phyloP scores from a whole-genome alignment of 192 early-diverging fungal species.

The Backusella luteola region DNA sequence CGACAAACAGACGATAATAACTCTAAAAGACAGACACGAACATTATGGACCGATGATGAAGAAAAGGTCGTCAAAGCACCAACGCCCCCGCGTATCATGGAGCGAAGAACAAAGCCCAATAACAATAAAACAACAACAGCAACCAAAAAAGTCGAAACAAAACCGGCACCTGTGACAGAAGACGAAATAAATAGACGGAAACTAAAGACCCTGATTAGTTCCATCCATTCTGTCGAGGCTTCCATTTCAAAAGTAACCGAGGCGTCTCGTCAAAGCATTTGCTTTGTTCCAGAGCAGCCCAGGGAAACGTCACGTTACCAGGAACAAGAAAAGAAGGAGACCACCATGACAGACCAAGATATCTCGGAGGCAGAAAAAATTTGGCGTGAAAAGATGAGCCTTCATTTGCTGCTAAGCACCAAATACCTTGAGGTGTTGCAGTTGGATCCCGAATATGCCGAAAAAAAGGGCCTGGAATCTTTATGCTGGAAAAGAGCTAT shows the following conservation, averaged over 20 bases:
- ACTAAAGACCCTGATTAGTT: not conserved
- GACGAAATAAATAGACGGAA: not conserved
- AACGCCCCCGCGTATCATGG: not conserved
- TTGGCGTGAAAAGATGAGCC: conserved; percentile 35
- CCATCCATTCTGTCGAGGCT: not conserved
- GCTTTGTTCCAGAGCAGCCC: not conserved
- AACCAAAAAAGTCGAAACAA: not conserved
- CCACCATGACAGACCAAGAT: not conserved
- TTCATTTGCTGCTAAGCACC: conserved; percentile 34
- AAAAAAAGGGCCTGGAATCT: conserved; percentile 54
- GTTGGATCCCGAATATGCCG: conserved; percentile 42
- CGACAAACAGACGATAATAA: not conserved
- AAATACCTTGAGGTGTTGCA: conserved; percentile 46
- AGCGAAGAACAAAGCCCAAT: not conserved
- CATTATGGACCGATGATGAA: not conserved
- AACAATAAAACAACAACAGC: not conserved
- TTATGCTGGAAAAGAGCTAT: conserved; percentile 56
- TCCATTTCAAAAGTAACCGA: not conserved
- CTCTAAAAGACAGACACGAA: not conserved
- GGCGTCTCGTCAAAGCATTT: not conserved
- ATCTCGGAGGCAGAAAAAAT: not conserved
- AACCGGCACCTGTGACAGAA: not conserved
- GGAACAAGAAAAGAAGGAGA: not conserved
- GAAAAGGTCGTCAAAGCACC: not conserved
- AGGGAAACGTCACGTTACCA: not conserved